Conservation (phyloP, 768 basidiomycete genomes). For the Phanerochaete carnosa region DNA sequence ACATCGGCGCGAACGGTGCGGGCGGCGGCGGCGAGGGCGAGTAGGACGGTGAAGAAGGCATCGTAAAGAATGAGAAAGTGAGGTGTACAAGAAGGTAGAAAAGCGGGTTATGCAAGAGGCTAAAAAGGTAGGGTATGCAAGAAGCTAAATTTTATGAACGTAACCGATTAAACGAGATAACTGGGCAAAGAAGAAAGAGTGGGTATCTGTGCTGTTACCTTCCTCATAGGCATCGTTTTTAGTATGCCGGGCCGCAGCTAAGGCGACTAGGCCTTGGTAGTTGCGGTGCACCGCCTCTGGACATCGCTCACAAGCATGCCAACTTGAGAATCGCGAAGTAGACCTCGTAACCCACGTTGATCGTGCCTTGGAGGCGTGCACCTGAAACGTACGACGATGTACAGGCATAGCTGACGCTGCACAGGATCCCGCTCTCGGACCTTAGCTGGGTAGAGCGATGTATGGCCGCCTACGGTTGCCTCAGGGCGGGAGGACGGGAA, state of each 20-base stretch:
- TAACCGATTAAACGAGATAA: not conserved
- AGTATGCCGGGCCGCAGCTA: no score
- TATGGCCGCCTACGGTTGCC: no score
- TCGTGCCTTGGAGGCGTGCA: no score
- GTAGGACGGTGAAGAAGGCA: constrained; percentile 15
- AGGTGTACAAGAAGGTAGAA: not conserved
- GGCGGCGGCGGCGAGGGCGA: constrained; percentile 13
- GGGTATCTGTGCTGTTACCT: not conserved
- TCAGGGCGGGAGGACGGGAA: no score
- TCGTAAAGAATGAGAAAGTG: constrained; percentile 1
- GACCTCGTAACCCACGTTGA: no score
- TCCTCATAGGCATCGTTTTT: not conserved
- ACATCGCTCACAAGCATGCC: not conserved
- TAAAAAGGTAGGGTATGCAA: not conserved
- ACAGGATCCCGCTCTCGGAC: no score
- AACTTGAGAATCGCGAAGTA: not conserved
- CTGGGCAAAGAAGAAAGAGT: not conserved
- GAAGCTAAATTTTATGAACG: not conserved
- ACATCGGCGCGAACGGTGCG: constrained; percentile 2
- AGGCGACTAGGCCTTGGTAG: no score
- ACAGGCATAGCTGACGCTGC: no score
- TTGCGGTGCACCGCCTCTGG: not conserved
- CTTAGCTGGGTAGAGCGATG: no score
- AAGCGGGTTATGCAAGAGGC: not conserved
- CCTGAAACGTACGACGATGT: no score